Base-by-base conservation (phyloP, 2,329 filamentous ascomycete genomes). In the Curvularia sp. region DNA sequence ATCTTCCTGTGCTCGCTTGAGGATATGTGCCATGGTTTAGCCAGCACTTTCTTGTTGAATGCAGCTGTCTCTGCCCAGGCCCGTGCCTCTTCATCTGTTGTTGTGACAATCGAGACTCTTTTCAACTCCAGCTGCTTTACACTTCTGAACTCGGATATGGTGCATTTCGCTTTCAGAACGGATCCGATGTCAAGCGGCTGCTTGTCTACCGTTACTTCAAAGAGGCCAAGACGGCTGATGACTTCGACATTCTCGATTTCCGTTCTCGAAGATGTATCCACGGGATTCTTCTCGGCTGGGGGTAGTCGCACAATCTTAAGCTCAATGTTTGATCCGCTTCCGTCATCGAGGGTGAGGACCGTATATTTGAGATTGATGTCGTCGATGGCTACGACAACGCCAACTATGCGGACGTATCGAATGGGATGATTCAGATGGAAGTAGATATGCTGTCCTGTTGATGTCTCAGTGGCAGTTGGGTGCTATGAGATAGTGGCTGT, bases 301-400 rank as follows among this genome's bases (percentile, higher is more conserved):
- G 73, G 45, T n/a, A 71, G 64, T 25, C 76, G 73, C 39, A 82
- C 79, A 19, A 84, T 80, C 67, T 81, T 82, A 18, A 87, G 75
- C 47, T 88, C 85, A 54, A 89, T 79, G 5, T 79, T 85, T 0
- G 77, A 78, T 34, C 86, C 86, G 70, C 84, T 87, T 65, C 85
- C 83, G 64, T 89, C 87, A 70, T 89, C 87, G 10, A 89, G 64
- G 0, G 81, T 83, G 36, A 89, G 76, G 42, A 86, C 65, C 2
- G 75, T 75, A 61, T 78, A 81, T 53, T 70, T 76, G 10, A 65
- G 32, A 23, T 70, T 73, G 50, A 79, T 75, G 47, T 79, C 78
- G 18, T 77, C 72, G 59, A 83, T 77, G 4, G 79, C 79, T 27
- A 81, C 77, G 3, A 83, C 68, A 7, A 79, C 68, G 8, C 80